Base-by-base conservation (phyloP, 2,329 filamentous ascomycete species). In the Lachnellula hyalina region DNA sequence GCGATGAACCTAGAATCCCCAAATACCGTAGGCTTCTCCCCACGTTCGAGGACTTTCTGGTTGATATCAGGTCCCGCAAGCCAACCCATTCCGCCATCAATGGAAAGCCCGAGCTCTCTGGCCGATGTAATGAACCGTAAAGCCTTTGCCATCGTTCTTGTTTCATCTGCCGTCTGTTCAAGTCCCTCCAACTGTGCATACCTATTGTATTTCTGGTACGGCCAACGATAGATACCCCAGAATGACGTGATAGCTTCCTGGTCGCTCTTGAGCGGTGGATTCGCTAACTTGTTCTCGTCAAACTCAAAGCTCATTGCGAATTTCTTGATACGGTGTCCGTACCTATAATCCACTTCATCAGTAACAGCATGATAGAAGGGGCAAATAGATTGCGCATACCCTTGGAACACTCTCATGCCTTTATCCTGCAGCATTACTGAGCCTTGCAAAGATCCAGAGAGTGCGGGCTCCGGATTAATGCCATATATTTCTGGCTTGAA, bases 261-360 rank as follows among this genome's bases (percentile, higher is more conserved):
- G 6, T 75, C 71, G 5, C 73, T 72, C 63, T 87, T 86, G n/a
- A 74, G 63, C 1, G 80, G 81, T 7, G 84, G 82, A 23, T 73
- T 70, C 12, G 72, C 70, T 11, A 79, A 65, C 14, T 70, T 72
- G 40, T 70, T 68, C 64, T 86, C 81, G 53, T 81, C 78, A n/a
- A 88, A 75, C 63, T 89, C 85, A 57, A 89, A 83, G 23, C 83
- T 83, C 65, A 90, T 79, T 5, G 83, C 86, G 63, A 86, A 87
- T 51, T 77, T 78, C 28, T 74, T 72, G 53, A 89, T 85, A 52
- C 82, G 77, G 32, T 72, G 71, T 11, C 82, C 82, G 67, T 86
- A 85, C 15, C 64, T 65, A 44, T 15, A 32, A 40, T 14, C 5
- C 40, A 42, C 17, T 15, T 55, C 15, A 17, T 58, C 53, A 61